Evolutionary conservation across 352 stramenopile genomes (phyloP), one percentile per base, ranked within the genome.

Genomic region (Plasmopara halstedii): DNA sequence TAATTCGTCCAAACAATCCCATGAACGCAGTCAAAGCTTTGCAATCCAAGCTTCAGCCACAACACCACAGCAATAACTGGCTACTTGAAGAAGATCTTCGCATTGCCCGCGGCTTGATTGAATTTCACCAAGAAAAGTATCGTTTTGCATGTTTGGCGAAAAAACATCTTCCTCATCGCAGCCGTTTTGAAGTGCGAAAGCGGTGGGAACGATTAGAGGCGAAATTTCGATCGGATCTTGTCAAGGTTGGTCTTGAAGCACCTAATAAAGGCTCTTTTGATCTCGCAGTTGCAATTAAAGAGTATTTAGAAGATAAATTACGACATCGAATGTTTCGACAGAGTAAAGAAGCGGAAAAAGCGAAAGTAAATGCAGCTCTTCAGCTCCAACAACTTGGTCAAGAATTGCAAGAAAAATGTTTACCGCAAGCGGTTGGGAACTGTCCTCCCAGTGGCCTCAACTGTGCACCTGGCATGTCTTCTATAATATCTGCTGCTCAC

Each of bases 1-100:
- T 93, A 6, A 62, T 62, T 11, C 74, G 76, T 48, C 69, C 64
- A 22, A 86, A 82, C 41, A 73, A 68, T 2, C 70, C 67, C 1
- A 67, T 58, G 41, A 84, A 66, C 19, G 67, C 71, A 1, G 64
- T 90, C 19, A 89, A 88, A 50, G 56, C 67, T 1, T 70, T 81
- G 17, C 65, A 88, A 39, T 50, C 49, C 27, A 69, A 79, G 42
- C 50, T 64, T 18, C 36, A 59, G 0, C 55, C 65, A 0, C 53
- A 70, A 10, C 57, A 70, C 0, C 59, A 67, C 20, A 67, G 62
- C 23, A 59, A 62, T 15, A 54, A 50, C 14, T 93, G 78, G 78
- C 50, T 87, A 39, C 53, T 89, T 6, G 82, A 93, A 67, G 82
- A 93, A 46, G 82, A 93, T 33, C 37, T 93, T 21, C 73, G 81